These are phyloP conservation scores for Chlorociboria aeruginascens DNA, from an alignment of 495 filamentous ascomycete genomes.

Conservation along the genomic window DNA sequence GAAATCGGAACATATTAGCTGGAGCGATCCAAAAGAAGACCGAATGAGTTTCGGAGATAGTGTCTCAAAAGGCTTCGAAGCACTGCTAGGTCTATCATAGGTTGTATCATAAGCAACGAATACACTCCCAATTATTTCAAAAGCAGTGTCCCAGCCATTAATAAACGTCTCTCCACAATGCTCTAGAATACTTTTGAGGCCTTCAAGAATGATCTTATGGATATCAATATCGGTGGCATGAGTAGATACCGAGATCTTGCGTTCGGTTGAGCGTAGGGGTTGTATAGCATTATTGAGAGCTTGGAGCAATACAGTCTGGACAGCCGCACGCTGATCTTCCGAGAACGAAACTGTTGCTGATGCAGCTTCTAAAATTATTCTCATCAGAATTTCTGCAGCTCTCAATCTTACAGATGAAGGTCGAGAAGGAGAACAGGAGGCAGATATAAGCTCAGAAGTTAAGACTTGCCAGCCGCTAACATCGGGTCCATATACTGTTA, in stretches of 20 bases:
- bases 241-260: conserved; percentile 36
- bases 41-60: conserved; percentile 65
- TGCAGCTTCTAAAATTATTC: conserved; percentile 56
- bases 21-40: conserved; percentile 74
- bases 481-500: conserved; percentile 50
- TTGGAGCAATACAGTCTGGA: conserved; percentile 61
- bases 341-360: conserved; percentile 34
- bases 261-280: conserved; percentile 30
- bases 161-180: conserved; percentile 76
- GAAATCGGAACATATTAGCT: conserved; percentile 93
- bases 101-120: conserved; percentile 40
- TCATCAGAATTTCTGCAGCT: conserved; percentile 62
- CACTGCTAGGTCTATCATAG: conserved; percentile 16
- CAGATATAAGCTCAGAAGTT: conserved; percentile 53
- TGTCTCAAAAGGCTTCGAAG: conserved; percentile 26
- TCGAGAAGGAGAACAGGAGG: conserved; percentile 41
- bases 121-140: conserved; percentile 74
- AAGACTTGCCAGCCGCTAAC: conserved; percentile 65
- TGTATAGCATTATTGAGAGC: conserved; percentile 49
- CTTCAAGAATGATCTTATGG: conserved; percentile 70
- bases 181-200: conserved; percentile 71
- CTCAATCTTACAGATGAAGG: conserved; percentile 52
- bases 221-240: conserved; percentile 61
- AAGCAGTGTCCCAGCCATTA: conserved; percentile 73
- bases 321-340: conserved; percentile 35